Conservation (phyloP, 306 rosid genomes). For the Glycine latifolia region DNA sequence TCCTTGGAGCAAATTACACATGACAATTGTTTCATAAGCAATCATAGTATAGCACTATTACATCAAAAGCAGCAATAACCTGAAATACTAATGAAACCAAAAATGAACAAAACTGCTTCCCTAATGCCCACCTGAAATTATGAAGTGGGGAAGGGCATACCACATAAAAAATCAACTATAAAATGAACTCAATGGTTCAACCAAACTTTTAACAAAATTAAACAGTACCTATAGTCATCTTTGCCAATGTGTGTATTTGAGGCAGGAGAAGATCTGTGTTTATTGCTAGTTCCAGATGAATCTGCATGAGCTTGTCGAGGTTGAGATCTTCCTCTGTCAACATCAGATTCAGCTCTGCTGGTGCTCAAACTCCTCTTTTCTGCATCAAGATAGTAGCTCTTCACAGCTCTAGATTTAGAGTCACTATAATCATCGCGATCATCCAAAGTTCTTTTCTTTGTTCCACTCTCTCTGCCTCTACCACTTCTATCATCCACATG, state of each 20-base stretch:
- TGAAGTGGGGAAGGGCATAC: slow-evolving; percentile 3
- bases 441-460: slow-evolving; percentile 82
- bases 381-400: slow-evolving; percentile 66
- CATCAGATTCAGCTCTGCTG: slow-evolving; percentile 77
- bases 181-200: not conserved
- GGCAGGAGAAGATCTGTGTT: slow-evolving; percentile 76
- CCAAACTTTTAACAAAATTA: slow-evolving; percentile 28
- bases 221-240: slow-evolving; percentile 77
- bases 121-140: no score
- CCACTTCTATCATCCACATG: slow-evolving; percentile 68
- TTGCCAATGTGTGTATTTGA: slow-evolving; percentile 63
- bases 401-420: slow-evolving; percentile 70
- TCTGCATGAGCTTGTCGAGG: slow-evolving; percentile 71
- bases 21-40: slow-evolving; percentile 22
- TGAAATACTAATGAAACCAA: slow-evolving; percentile 12
- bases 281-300: slow-evolving; percentile 59
- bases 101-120: no score
- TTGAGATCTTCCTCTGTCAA: slow-evolving; percentile 78
- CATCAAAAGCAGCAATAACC: slow-evolving; percentile 13
- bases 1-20: slow-evolving; percentile 6
- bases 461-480: slow-evolving; percentile 73
- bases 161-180: slow-evolving; percentile 15
- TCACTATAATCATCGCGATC: slow-evolving; percentile 79
- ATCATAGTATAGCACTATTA: slow-evolving; percentile 12
- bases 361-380: slow-evolving; percentile 76